Percentiles rank a stretch among this genome's conserved stretches.
phyloP scores from a whole-genome alignment of 2,329 filamentous ascomycete genomes.

The Clarireedia paspali region DNA sequence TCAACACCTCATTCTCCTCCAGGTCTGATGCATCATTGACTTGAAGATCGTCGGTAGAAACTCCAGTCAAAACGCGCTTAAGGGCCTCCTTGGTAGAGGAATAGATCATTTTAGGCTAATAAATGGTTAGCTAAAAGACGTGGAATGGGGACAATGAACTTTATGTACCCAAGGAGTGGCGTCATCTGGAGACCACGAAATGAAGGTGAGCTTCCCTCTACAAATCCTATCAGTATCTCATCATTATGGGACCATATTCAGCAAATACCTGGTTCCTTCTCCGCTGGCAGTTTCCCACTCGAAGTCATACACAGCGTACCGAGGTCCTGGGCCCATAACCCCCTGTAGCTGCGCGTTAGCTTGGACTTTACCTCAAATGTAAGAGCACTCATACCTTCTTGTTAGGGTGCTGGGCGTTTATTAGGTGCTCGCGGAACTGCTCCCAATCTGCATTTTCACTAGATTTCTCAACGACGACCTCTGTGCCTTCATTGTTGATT shows the following conservation, averaged over 20 bases:
- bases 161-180: slow-evolving; percentile 53
- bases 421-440: slow-evolving; percentile 66
- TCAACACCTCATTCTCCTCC: slow-evolving; percentile 65
- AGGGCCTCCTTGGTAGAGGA: slow-evolving; percentile 81
- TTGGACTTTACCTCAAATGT: neutral
- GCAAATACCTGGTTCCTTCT: slow-evolving; percentile 59
- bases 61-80: slow-evolving; percentile 69
- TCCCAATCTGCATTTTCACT: slow-evolving; percentile 62
- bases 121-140: neutral
- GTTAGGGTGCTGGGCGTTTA: slow-evolving; percentile 65
- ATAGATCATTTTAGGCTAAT: slow-evolving; percentile 81
- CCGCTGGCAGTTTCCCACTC: slow-evolving; percentile 65
- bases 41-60: slow-evolving; percentile 65
- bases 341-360: slow-evolving; percentile 36
- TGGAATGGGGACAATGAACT: neutral
- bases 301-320: slow-evolving; percentile 82
- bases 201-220: slow-evolving; percentile 73
- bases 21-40: slow-evolving; percentile 80
- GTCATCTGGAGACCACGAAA: slow-evolving; percentile 77
- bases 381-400: slow-evolving; percentile 45
- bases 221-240: slow-evolving; percentile 14
- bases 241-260: slow-evolving; percentile 9
- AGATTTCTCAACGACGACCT: slow-evolving; percentile 73
- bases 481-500: slow-evolving; percentile 73
- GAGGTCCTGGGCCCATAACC: slow-evolving; percentile 56